These are phyloP conservation scores for Avena eriantha DNA, from an alignment of 176 grass and related monocot genomes.

Conservation along the genomic window DNA sequence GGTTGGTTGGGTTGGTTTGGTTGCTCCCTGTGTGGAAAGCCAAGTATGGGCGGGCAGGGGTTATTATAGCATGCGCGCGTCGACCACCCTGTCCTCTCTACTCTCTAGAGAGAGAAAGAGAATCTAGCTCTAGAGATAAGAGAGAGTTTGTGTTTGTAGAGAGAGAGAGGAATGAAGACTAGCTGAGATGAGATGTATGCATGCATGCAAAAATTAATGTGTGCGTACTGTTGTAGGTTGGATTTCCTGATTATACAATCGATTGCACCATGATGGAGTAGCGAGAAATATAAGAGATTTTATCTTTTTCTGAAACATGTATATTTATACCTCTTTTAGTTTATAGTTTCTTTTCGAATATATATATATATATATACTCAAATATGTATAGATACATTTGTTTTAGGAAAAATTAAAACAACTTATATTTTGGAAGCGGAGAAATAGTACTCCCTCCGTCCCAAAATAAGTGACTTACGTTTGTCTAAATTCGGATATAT, in stretches of 20 bases:
- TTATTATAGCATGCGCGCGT: conserved; percentile 26
- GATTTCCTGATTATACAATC: conserved; percentile 40
- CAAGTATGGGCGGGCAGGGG: not conserved
- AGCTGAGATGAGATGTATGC: not conserved
- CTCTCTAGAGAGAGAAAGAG: conserved; percentile 22
- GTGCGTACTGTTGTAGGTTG: conserved; percentile 52
- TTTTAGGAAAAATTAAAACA: too few relatives aligned
- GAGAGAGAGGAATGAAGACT: not conserved
- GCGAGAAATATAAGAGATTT: too few relatives aligned
- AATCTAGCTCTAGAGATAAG: conserved; percentile 14
- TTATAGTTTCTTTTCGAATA: too few relatives aligned
- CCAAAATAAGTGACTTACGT: too few relatives aligned
- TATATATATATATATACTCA: too few relatives aligned
- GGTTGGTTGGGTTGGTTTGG: not conserved
- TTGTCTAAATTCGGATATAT: too few relatives aligned
- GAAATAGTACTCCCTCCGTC: too few relatives aligned
- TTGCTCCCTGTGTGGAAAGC: conserved; percentile 17
- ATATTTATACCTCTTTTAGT: too few relatives aligned
- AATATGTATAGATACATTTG: too few relatives aligned
- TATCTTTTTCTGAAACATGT: too few relatives aligned
- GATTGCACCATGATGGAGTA: conserved; percentile 31
- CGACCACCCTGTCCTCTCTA: not conserved
- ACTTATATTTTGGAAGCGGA: too few relatives aligned
- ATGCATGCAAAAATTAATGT: conserved; percentile 34
- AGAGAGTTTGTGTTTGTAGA: not conserved